Conservation (phyloP, 202 grass and related monocot species). For the Hordeum pubiflorum region DNA sequence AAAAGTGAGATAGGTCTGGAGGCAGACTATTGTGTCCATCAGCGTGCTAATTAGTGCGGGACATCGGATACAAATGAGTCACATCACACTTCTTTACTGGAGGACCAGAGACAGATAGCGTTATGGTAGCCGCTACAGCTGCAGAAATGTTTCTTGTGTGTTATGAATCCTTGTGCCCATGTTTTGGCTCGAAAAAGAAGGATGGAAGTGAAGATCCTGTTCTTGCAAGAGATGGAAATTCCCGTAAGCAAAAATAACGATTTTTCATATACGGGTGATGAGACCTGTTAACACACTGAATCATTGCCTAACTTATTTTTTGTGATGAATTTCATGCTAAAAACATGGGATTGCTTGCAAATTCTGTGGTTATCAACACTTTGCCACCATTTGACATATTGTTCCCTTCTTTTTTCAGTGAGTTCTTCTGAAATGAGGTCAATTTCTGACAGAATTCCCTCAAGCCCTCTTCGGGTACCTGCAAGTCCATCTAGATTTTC, state of each 20-base stretch:
- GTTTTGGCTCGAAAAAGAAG: conserved; percentile 61
- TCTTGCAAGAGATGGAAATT: conserved; percentile 44
- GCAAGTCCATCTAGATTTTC: conserved; percentile 91
- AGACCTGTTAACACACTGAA: conserved; percentile 7
- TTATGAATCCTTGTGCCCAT: conserved; percentile 66
- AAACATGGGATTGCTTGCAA: background rate
- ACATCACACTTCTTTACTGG: background rate
- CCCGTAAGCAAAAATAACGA: conserved; percentile 57
- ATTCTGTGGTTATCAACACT: background rate
- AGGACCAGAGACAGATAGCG: conserved; percentile 25
- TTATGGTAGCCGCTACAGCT: conserved; percentile 44
- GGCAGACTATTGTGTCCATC: background rate
- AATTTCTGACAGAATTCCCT: conserved; percentile 38
- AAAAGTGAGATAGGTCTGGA: conserved; percentile 5
- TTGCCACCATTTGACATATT: conserved; percentile 1
- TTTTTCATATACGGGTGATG: background rate
- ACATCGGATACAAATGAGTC: conserved; percentile 22
- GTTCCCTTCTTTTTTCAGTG: conserved; percentile 33
- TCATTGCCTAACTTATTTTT: conserved; percentile 6
- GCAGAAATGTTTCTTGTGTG: conserved; percentile 68
- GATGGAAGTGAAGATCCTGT: conserved; percentile 89
- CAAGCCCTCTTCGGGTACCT: conserved; percentile 52
- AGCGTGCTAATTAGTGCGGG: conserved; percentile 2
- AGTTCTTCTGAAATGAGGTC: conserved; percentile 51
- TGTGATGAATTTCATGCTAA: background rate